Evolutionary conservation across 305 asterid species (phyloP).

Genomic region (Rubia tinctorum): DNA sequence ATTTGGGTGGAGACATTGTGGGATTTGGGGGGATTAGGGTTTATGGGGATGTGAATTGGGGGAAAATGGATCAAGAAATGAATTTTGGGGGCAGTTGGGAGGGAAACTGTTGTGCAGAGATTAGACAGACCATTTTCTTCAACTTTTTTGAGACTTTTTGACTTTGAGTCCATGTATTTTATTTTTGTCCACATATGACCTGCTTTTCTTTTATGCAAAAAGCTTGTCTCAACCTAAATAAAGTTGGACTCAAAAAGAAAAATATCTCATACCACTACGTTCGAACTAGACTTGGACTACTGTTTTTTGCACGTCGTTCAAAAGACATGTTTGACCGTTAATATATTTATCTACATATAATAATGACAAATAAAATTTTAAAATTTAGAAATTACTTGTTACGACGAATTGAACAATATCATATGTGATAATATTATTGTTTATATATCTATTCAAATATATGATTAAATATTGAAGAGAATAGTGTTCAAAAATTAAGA

Average conservation of each 20-base stretch:
- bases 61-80: background rate
- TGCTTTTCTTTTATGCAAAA: background rate
- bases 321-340: too few relatives aligned
- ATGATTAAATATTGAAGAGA: too few relatives aligned
- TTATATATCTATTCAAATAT: too few relatives aligned
- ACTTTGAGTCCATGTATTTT: background rate
- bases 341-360: too few relatives aligned
- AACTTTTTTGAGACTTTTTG: background rate
- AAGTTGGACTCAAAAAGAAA: background rate
- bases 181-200: constrained; percentile 9
- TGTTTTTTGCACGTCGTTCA: too few relatives aligned
- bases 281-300: too few relatives aligned
- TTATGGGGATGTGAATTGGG: constrained; percentile 11
- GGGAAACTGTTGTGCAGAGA: background rate
- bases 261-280: too few relatives aligned
- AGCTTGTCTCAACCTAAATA: background rate
- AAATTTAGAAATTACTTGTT: too few relatives aligned
- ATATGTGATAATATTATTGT: too few relatives aligned
- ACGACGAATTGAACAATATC: too few relatives aligned
- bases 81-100: background rate
- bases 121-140: background rate
- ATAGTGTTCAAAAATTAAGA: too few relatives aligned
- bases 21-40: constrained; percentile 9
- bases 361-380: too few relatives aligned
- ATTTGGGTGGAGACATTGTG: background rate